Base-by-base conservation (phyloP, 1,139 yeast genomes). In the Taiozyma sp. region DNA sequence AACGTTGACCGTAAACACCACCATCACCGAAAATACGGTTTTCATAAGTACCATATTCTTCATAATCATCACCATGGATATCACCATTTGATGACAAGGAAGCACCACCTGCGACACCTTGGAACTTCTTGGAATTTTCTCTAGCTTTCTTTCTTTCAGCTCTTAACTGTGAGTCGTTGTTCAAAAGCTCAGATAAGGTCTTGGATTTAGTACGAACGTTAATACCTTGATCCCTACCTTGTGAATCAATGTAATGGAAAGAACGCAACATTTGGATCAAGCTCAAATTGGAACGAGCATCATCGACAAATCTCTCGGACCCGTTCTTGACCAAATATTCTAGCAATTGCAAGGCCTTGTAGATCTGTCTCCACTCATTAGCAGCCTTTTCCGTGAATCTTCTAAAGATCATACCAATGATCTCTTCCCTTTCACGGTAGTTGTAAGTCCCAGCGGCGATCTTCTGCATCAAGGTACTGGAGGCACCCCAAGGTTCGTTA, bases 401-500 rank as follows among this genome's bases (percentile, higher is more conserved):
- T 63, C 88, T 76, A 65, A 84, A 83, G 39, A 84, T 75, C 76
- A 85, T 83, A 4, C 86, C 82, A 48, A 83, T 71, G 53, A 86
- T 80, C 63, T 86, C 95, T 63, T 85, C 91, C 54, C 95, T 70
- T 62, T 86, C 95, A 56, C 89, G 73, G 63, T 87, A 87, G 69
- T 88, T 88, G 70, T 88, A 88, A 6, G 99, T 93, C 2, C 96
- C 98, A 35, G 90, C 87, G 6, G 99, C 95, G 61, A 95, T 93
- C 65, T 90, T 95, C 55, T 85, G 87, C 98, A 95, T 93, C 65
- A 88, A 72, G 2, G 96, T 80, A 6, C 95, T 80, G 2, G 96
- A 83, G 3, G 97, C 95, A n/a, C 99, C 99, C 99, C 99, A 93
- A 2, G 99, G 99, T 69, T 93, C 99, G 67, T 93, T 93, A 68